Evolutionary conservation across 352 stramenopile species (phyloP).

Genomic region (Peronosclerospora sorghi): DNA sequence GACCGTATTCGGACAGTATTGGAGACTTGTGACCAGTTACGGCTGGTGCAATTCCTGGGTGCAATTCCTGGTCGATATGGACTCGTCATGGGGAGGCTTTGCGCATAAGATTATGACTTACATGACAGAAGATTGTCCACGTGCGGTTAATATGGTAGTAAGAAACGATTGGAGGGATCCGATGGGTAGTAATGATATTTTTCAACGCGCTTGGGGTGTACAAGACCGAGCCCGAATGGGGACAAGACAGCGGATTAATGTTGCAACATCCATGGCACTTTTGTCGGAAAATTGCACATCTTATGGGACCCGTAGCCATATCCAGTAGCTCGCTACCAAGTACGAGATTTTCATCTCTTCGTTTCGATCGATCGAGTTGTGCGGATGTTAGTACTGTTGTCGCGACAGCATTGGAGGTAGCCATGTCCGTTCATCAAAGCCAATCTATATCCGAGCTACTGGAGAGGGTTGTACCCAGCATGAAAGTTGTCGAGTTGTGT

Average conservation of each 20-base stretch:
- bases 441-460: conserved; percentile 30
- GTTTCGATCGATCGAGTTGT: conserved; percentile 20
- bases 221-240: conserved; percentile 52
- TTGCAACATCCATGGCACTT: conserved; percentile 47
- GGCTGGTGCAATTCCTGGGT: no score
- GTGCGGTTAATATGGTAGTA: conserved; percentile 36
- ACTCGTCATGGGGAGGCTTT: conserved; percentile 69
- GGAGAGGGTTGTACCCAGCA: conserved; percentile 34
- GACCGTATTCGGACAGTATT: conserved; percentile 48
- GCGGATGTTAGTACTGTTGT: conserved; percentile 20
- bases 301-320: conserved; percentile 54
- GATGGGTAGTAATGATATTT: conserved; percentile 38
- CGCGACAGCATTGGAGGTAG: conserved; percentile 43
- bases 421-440: conserved; percentile 28
- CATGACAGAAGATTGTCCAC: conserved; percentile 55
- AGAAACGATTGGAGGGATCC: conserved; percentile 73
- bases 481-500: conserved; percentile 47
- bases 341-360: conserved; percentile 20
- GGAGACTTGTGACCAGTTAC: conserved; percentile 59
- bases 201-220: conserved; percentile 19
- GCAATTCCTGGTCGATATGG: conserved; percentile 66
- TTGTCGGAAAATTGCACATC: conserved; percentile 42
- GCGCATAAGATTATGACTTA: conserved; percentile 65
- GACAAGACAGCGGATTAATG: conserved; percentile 45
- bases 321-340: conserved; percentile 13